phyloP scores from a whole-genome alignment of 2,329 filamentous ascomycete species.

The Didymella pomorum region DNA sequence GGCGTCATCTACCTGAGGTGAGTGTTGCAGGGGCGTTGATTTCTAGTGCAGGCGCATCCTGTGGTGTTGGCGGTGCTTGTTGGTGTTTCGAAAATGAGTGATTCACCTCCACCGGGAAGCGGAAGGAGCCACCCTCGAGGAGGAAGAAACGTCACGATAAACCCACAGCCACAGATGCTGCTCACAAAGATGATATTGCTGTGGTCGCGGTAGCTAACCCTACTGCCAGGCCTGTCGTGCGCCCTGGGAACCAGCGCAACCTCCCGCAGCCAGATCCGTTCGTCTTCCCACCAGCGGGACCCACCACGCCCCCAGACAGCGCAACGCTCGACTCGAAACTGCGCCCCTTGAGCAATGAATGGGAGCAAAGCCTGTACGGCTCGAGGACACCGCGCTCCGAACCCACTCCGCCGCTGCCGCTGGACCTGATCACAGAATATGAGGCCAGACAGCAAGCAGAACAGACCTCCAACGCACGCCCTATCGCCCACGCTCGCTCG shows the following conservation, averaged over 20 bases:
- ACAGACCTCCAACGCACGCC: conserved; percentile 28
- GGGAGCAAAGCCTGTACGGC: conserved; percentile 48
- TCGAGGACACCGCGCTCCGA: conserved; percentile 43
- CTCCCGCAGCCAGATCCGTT: conserved; percentile 48
- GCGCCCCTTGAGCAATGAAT: conserved; percentile 48
- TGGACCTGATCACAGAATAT: conserved; percentile 21
- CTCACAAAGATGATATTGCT: not conserved
- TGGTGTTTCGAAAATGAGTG: conserved; percentile 5
- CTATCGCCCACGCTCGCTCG: conserved; percentile 59
- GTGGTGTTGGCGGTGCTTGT: not conserved
- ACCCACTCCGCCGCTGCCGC: conserved; percentile 33
- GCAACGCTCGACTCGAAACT: conserved; percentile 40
- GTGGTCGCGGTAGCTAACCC: conserved; percentile 5
- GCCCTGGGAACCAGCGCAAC: conserved; percentile 45
- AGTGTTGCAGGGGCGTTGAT: conserved; percentile 15
- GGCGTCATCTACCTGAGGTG: conserved; percentile 59
- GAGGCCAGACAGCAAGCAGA: conserved; percentile 16
- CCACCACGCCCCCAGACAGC: conserved; percentile 49
- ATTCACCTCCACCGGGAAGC: conserved; percentile 8
- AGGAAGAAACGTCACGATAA: conserved; percentile 2
- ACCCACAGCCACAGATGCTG: conserved; percentile 13
- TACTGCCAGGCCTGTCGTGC: conserved; percentile 46
- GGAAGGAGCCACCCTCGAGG: conserved; percentile 2
- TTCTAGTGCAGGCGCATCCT: not conserved
- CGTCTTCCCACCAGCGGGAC: conserved; percentile 44